phyloP scores from a whole-genome alignment of 106 monocot genomes.

The Cymbidium sinense region DNA sequence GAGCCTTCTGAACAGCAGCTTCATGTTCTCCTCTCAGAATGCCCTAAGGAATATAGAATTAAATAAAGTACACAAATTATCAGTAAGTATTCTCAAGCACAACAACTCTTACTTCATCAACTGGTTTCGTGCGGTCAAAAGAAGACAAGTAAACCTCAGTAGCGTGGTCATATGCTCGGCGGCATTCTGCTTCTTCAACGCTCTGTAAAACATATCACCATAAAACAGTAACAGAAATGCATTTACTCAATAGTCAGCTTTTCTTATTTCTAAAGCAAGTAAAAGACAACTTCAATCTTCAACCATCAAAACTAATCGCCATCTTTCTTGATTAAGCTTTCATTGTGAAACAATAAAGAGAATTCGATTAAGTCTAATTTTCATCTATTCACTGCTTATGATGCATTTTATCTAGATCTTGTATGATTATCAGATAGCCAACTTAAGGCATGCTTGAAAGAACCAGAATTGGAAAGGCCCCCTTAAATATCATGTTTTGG shows the following conservation, averaged over 20 bases:
- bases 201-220: constrained; percentile 42
- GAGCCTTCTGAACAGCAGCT: constrained; percentile 61
- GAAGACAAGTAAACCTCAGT: constrained; percentile 61
- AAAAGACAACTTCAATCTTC: neutral
- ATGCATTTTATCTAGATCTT: neutral
- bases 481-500: neutral
- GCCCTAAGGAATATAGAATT: constrained; percentile 25
- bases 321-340: neutral
- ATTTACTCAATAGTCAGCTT: neutral
- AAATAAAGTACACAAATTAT: neutral
- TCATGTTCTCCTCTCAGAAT: constrained; percentile 77
- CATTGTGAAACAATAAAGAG: neutral
- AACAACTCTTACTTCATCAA: constrained; percentile 61
- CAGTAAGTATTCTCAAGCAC: neutral
- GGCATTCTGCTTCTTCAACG: constrained; percentile 97
- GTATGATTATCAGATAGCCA: neutral
- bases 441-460: neutral
- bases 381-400: neutral
- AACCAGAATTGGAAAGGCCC: neutral
- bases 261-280: neutral
- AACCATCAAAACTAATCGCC: neutral
- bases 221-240: no score
- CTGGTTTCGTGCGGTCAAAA: constrained; percentile 69
- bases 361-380: neutral
- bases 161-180: constrained; percentile 72